Evolutionary conservation across 2,329 filamentous ascomycete genomes (phyloP).

Genomic region (Bimuria novae-zelandiae): DNA sequence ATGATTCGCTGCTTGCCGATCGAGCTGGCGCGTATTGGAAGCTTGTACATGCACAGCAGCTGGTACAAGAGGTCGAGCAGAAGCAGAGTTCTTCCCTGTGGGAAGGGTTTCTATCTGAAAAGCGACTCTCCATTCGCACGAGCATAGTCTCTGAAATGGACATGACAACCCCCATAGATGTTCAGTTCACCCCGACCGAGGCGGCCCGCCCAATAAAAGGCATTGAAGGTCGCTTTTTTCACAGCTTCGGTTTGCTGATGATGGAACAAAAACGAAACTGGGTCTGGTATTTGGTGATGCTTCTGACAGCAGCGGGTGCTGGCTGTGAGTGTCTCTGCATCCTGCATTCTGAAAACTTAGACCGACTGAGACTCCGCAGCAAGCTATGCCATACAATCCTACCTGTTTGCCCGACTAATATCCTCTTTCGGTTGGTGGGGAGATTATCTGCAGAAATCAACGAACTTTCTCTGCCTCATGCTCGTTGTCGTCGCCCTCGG

Average conservation of each 20-base stretch:
- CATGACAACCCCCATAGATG: neutral
- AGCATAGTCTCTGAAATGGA: conserved; percentile 5
- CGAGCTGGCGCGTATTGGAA: conserved; percentile 65
- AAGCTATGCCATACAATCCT: conserved; percentile 27
- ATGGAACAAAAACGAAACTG: conserved; percentile 26
- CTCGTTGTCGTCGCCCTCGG: conserved; percentile 24
- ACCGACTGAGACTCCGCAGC: conserved; percentile 10
- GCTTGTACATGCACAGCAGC: conserved; percentile 57
- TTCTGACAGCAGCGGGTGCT: conserved; percentile 25
- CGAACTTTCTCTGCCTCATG: conserved; percentile 52
- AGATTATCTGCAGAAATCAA: conserved; percentile 18
- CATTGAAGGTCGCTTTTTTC: neutral
- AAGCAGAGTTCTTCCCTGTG: neutral
- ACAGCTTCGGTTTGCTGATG: conserved; percentile 17
- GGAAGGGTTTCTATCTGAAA: neutral
- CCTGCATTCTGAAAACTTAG: neutral
- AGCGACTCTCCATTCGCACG: conserved; percentile 1
- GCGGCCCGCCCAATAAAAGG: neutral
- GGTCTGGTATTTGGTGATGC: conserved; percentile 18
- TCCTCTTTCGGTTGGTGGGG: conserved; percentile 26
- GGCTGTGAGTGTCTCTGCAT: conserved; percentile 18
- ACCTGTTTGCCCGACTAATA: conserved; percentile 29
- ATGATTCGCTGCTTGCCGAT: conserved; percentile 66
- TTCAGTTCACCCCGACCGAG: neutral
- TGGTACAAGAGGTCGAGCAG: neutral